Percentiles rank a stretch among this genome's conserved stretches.
Evolutionary conservation across 192 early-diverging fungal species (phyloP).

Genomic region (Podochytrium sp.): DNA sequence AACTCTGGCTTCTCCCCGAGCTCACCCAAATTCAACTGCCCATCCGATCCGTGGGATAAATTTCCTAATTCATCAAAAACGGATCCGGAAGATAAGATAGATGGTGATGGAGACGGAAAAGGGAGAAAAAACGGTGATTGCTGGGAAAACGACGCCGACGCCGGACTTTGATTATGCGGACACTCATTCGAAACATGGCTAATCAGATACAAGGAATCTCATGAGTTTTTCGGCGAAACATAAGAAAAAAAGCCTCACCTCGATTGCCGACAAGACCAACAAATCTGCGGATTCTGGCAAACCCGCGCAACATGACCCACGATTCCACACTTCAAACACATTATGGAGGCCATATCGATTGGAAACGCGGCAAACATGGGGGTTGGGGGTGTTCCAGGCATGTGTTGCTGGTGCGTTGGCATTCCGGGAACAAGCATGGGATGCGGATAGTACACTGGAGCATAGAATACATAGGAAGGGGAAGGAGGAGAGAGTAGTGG

Average conservation of each 20-base stretch:
- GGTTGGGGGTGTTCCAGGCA: not conserved
- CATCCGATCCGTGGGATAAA: too few species aligned
- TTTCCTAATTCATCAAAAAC: too few species aligned
- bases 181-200: slow-evolving; percentile 2
- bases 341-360: not conserved
- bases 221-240: not conserved
- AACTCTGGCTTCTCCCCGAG: too few species aligned
- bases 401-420: not conserved
- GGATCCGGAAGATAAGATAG: too few species aligned
- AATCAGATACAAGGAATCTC: not conserved
- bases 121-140: too few species aligned
- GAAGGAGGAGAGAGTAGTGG: not conserved
- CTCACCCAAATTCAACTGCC: too few species aligned
- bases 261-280: not conserved
- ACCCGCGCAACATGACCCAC: slow-evolving; percentile 1
- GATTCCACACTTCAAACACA: not conserved
- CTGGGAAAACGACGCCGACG: too few species aligned
- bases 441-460: not conserved
- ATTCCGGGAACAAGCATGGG: not conserved
- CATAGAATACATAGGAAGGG: not conserved
- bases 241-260: not conserved
- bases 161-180: not conserved
- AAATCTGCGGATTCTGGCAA: slow-evolving; percentile 4
- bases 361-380: not conserved
- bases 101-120: too few species aligned